These are phyloP conservation scores for Cardamine occulta DNA, from an alignment of 345 rosid genomes.

Conservation along the genomic window DNA sequence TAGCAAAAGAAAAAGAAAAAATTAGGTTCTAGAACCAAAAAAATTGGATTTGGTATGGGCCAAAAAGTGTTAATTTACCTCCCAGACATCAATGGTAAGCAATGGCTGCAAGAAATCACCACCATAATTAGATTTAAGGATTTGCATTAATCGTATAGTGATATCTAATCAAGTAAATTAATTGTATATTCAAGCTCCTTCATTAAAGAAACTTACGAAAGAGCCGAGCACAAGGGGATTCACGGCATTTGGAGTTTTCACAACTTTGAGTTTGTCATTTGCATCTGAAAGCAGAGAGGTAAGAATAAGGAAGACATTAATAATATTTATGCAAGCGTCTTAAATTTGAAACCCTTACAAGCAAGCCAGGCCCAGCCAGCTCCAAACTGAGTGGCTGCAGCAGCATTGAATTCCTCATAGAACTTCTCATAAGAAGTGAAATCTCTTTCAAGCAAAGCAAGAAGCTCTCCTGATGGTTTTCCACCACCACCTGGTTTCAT, in stretches of 20 bases:
- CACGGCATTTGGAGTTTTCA: constrained; percentile 89
- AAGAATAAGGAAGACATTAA: not conserved
- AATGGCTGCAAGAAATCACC: constrained; percentile 75
- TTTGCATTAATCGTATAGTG: not conserved
- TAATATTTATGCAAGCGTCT: not conserved
- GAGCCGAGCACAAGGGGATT: constrained; percentile 91
- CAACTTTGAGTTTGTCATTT: constrained; percentile 73
- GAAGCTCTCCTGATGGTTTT: constrained; percentile 85
- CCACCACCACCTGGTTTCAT: constrained; percentile 96
- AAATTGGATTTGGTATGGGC: not conserved
- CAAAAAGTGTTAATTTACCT: constrained; percentile 54
- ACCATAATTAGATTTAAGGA: constrained; percentile 13
- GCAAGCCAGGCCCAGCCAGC: constrained; percentile 99
- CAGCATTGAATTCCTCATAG: constrained; percentile 61
- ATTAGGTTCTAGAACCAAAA: not conserved
- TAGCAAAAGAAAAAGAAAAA: not conserved
- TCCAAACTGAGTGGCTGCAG: constrained; percentile 89
- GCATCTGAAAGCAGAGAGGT: constrained; percentile 53
- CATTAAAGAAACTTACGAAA: constrained; percentile 54
- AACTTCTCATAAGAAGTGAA: constrained; percentile 80
- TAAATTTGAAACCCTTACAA: constrained; percentile 44
- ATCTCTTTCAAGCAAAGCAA: constrained; percentile 78
- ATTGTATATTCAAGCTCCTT: not conserved
- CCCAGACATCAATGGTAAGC: constrained; percentile 95
- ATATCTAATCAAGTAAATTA: constrained; percentile 15